phyloP scores from a whole-genome alignment of 768 basidiomycete species.

The Termitomyces sp. region DNA sequence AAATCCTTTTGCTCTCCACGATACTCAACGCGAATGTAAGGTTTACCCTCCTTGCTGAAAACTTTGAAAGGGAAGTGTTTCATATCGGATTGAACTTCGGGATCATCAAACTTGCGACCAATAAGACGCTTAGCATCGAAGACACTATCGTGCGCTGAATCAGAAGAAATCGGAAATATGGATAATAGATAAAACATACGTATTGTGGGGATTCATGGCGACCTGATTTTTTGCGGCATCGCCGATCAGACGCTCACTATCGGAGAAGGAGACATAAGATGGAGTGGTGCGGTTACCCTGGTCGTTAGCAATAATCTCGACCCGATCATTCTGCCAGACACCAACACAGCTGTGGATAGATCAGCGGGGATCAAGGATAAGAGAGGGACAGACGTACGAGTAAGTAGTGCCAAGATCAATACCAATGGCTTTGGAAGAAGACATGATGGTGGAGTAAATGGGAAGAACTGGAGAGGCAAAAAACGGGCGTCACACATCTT shows the following conservation, averaged over 20 bases:
- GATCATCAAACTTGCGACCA: constrained; percentile 84
- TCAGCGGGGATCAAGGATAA: constrained; percentile 4
- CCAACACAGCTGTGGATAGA: constrained; percentile 76
- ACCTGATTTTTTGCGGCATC: constrained; percentile 99
- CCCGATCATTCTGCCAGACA: constrained; percentile 99
- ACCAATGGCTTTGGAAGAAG: constrained; percentile 77
- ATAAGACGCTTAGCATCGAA: constrained; percentile 99
- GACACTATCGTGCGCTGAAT: constrained; percentile 46
- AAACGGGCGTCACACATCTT: constrained; percentile 17
- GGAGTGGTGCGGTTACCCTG: constrained; percentile 95
- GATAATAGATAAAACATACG: constrained; percentile 34
- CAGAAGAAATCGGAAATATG: background rate
- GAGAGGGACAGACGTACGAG: constrained; percentile 50
- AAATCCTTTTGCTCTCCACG: constrained; percentile 93
- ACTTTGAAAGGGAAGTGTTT: constrained; percentile 96
- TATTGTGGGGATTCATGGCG: constrained; percentile 97
- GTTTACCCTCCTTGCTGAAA: constrained; percentile 82
- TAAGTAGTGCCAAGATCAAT: constrained; percentile 93
- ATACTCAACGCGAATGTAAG: constrained; percentile 85
- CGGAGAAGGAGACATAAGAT: constrained; percentile 94
- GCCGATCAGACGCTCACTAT: constrained; percentile 94
- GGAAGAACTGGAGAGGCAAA: constrained; percentile 8
- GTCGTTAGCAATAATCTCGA: constrained; percentile 96
- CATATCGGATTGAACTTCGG: constrained; percentile 78
- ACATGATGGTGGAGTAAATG: constrained; percentile 38